Evolutionary conservation across 306 rosid genomes (phyloP), one percentile per base, ranked within the genome.

Genomic region (Vigna unguiculata): DNA sequence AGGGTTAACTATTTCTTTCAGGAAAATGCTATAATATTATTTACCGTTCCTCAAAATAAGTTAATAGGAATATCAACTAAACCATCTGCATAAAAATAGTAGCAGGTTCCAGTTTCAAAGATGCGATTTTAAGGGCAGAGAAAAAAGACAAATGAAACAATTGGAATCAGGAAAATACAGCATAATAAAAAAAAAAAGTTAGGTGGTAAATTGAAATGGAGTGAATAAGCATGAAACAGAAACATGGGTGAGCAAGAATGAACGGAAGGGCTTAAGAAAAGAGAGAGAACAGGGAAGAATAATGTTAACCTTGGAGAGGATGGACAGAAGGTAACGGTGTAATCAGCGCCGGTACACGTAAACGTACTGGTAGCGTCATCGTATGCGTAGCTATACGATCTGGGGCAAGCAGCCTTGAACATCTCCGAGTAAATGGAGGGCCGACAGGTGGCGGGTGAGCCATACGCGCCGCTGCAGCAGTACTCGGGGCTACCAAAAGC

Each of bases 401-500:
- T 85, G 0, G 97, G 98, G 28, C 97, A 94, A 3, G 91, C 98
- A 9, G 89, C n/a, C 64, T 90, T 94, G 32, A 94, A 92, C 86
- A 91, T 89, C 70, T 89, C 87, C 24, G 98, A 92, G 79, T 94
- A 94, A 12, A 67, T 69, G 7, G 98, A 88, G 15, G 98, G 91
- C 60, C 81, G 82, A 46, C 98, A 94, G 0, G 91, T 86, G 1
- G 71, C 80, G 51, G 98, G 98, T 22, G 98, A 75, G 2, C 77
- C 82, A 69, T 83, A 90, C 85, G 86, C 90, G 71, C 97, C 97
- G 15, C 80, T 86, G 80, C 96, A 95, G 25, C 98, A 95, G 54
- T 95, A 95, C 83, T 95, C 96, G 0, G 96, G 91, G 21, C 83
- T 95, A 5, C 91, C 97, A 77, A 95, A 95, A 40, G 98, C 98